These are phyloP conservation scores for Pichia rugopelliculosa DNA, from an alignment of 805 yeast species.

Conservation along the genomic window DNA sequence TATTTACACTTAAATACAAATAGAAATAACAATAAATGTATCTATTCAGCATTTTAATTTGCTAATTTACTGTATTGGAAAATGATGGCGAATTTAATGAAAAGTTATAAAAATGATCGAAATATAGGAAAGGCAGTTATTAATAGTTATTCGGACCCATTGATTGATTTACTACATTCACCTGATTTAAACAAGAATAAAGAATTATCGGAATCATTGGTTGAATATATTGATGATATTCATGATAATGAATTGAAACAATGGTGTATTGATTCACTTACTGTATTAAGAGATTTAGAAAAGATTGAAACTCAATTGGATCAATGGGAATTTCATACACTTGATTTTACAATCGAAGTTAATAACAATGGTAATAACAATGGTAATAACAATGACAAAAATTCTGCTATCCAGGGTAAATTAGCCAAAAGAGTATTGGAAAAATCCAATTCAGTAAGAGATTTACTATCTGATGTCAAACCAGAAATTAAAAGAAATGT, in stretches of 20 bases:
- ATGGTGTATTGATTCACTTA: conserved; percentile 41
- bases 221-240: conserved; percentile 37
- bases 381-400: conserved; percentile 11
- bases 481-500: conserved; percentile 35
- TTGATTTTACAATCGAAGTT: conserved; percentile 32
- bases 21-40: too few relatives aligned
- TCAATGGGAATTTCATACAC: conserved; percentile 49
- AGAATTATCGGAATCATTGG: conserved; percentile 34
- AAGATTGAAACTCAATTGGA: conserved; percentile 38
- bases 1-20: too few relatives aligned
- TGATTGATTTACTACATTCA: conserved; percentile 40
- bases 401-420: conserved; percentile 26
- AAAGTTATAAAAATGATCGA: not conserved
- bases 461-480: conserved; percentile 39
- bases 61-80: not conserved
- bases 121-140: not conserved
- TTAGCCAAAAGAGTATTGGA: conserved; percentile 47
- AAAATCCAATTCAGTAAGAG: conserved; percentile 22
- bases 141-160: conserved; percentile 37
- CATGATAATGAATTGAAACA: conserved; percentile 38
- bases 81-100: not conserved
- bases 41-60: not conserved
- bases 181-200: conserved; percentile 37
- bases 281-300: conserved; percentile 43
- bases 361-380: conserved; percentile 3